Evolutionary conservation across 768 basidiomycete species (phyloP).

Genomic region (Chlorophyllum brunneum): DNA sequence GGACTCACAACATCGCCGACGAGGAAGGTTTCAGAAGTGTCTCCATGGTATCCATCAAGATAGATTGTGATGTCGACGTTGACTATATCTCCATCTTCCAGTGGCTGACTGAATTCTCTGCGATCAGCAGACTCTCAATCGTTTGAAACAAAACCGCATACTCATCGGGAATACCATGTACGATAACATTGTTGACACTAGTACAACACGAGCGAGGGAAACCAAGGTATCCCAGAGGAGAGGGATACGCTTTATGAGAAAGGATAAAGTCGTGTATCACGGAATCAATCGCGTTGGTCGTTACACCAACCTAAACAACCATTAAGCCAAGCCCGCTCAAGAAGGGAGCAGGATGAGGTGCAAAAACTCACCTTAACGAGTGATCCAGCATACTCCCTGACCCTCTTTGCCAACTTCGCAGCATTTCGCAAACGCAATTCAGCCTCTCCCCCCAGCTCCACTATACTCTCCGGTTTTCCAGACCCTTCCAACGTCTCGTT

Average conservation of each 20-base stretch:
- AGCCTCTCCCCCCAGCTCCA: slow-evolving; percentile 50
- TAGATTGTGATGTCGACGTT: slow-evolving; percentile 88
- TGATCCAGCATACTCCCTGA: slow-evolving; percentile 49
- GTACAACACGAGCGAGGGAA: slow-evolving; percentile 82
- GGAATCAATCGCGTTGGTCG: slow-evolving; percentile 73
- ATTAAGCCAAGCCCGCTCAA: slow-evolving; percentile 3
- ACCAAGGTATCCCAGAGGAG: slow-evolving; percentile 72
- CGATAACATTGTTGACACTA: slow-evolving; percentile 84
- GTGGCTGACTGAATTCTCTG: slow-evolving; percentile 52
- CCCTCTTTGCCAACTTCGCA: slow-evolving; percentile 51
- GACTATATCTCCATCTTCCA: slow-evolving; percentile 81
- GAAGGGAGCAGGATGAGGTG: background rate
- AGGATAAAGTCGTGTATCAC: slow-evolving; percentile 71
- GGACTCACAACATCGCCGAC: slow-evolving; percentile 70
- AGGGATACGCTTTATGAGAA: slow-evolving; percentile 74
- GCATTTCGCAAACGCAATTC: slow-evolving; percentile 51
- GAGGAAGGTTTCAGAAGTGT: slow-evolving; percentile 81
- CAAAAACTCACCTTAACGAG: slow-evolving; percentile 44
- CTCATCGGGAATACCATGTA: slow-evolving; percentile 92
- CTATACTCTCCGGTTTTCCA: slow-evolving; percentile 16
- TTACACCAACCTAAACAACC: slow-evolving; percentile 57
- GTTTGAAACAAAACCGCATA: slow-evolving; percentile 27
- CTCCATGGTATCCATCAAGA: slow-evolving; percentile 83
- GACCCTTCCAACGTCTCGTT: slow-evolving; percentile 15
- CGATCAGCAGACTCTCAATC: background rate